Conservation (phyloP, 768 basidiomycete species). For the Fistulinella prunicolor region DNA sequence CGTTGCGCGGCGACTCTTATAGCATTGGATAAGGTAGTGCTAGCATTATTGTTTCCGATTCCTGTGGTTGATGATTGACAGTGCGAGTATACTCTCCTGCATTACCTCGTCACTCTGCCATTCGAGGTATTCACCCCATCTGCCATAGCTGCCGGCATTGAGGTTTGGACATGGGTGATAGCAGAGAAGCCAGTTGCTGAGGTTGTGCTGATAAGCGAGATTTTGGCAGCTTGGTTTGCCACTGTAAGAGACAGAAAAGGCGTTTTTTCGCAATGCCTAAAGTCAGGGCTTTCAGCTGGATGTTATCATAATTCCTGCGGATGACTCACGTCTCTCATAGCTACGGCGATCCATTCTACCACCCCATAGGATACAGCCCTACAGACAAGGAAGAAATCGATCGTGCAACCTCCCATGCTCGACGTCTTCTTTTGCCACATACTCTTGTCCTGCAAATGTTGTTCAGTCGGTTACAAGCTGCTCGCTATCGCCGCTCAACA, state of each 20-base stretch:
- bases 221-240: slow-evolving; percentile 83
- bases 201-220: slow-evolving; percentile 79
- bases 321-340: slow-evolving; percentile 41
- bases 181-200: slow-evolving; percentile 81
- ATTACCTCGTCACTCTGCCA: slow-evolving; percentile 83
- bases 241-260: slow-evolving; percentile 78
- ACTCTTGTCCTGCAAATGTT: slow-evolving; percentile 81
- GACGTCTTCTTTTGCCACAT: slow-evolving; percentile 79
- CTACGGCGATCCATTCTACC: slow-evolving; percentile 83
- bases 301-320: neutral
- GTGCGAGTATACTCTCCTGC: slow-evolving; percentile 84
- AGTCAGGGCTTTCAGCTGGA: slow-evolving; percentile 51
- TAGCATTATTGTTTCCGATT: neutral
- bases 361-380: slow-evolving; percentile 84
- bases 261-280: slow-evolving; percentile 74
- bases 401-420: slow-evolving; percentile 63
- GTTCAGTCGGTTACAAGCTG: slow-evolving; percentile 89
- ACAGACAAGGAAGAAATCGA: slow-evolving; percentile 85
- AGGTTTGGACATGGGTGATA: slow-evolving; percentile 96
- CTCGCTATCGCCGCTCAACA: slow-evolving; percentile 79
- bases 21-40: slow-evolving; percentile 55
- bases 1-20: slow-evolving; percentile 82
- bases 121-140: slow-evolving; percentile 87
- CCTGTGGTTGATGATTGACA: slow-evolving; percentile 30
- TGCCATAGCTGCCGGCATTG: slow-evolving; percentile 82